A percentile compares a stretch with the other conserved stretches of the same genome.
phyloP scores from a whole-genome alignment of 164 flowering plant species.

The Taxillus chinensis region DNA sequence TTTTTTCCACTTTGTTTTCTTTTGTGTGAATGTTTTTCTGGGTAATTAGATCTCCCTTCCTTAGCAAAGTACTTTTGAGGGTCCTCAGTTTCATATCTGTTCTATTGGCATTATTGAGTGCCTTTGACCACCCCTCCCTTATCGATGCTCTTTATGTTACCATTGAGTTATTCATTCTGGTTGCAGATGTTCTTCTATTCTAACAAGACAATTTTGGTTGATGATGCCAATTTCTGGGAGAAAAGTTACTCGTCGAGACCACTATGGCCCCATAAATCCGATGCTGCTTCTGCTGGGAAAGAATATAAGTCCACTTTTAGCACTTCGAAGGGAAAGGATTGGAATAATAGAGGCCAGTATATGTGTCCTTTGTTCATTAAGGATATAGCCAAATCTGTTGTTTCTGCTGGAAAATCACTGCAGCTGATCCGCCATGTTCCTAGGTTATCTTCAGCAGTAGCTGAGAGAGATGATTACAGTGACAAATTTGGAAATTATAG shows the following conservation, averaged over 20 bases:
- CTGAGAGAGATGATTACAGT: constrained; percentile 13
- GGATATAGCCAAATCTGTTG: constrained; percentile 62
- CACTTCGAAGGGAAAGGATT: constrained; percentile 34
- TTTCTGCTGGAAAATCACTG: constrained; percentile 95
- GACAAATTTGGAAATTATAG: constrained; percentile 16
- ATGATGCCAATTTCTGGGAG: constrained; percentile 87
- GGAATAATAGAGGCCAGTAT: constrained; percentile 17
- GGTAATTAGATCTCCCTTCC: neutral
- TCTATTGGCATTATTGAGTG: neutral
- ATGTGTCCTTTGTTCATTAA: constrained; percentile 71
- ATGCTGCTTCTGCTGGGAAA: constrained; percentile 19
- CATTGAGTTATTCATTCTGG: neutral
- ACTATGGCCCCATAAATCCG: constrained; percentile 17
- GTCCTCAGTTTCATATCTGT: no score
- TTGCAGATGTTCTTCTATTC: constrained; percentile 83
- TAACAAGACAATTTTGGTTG: constrained; percentile 51
- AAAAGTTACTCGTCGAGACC: constrained; percentile 65
- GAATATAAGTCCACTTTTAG: constrained; percentile 20
- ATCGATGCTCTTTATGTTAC: neutral
- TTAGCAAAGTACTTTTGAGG: no score
- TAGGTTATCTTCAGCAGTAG: constrained; percentile 8
- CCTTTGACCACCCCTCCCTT: neutral
- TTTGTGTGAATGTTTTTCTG: neutral
- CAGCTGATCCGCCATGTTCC: constrained; percentile 71
- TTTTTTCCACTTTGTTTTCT: neutral